These are phyloP conservation scores for Urochloa ruziziensis DNA, from an alignment of 176 grass and related monocot species.

Conservation along the genomic window DNA sequence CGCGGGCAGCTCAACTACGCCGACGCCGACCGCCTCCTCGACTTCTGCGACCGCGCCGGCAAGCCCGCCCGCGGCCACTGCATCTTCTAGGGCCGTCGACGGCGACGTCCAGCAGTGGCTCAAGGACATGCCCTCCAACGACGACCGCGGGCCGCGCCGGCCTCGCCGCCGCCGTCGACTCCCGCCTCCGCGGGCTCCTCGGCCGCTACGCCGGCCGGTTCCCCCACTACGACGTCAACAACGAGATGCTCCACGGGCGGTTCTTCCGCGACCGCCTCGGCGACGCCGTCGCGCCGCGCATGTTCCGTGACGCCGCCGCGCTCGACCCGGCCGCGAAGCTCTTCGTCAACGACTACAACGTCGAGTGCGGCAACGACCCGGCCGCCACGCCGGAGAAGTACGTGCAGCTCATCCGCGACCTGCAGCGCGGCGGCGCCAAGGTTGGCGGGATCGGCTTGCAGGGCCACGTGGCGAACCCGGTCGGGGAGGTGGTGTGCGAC, in stretches of 20 bases:
- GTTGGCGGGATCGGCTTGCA: slow-evolving; percentile 51
- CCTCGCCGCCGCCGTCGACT: background rate
- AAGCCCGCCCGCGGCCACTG: slow-evolving; percentile 37
- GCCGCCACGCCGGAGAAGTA: slow-evolving; percentile 49
- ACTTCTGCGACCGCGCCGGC: slow-evolving; percentile 19
- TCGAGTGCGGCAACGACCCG: slow-evolving; percentile 42
- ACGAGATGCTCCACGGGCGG: slow-evolving; percentile 58
- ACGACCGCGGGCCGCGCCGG: background rate
- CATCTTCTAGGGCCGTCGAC: slow-evolving; percentile 54
- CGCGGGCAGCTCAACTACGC: slow-evolving; percentile 53
- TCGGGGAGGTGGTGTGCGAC: slow-evolving; percentile 40
- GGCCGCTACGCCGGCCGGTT: slow-evolving; percentile 33
- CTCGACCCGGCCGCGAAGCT: slow-evolving; percentile 18
- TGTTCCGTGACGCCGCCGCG: slow-evolving; percentile 33
- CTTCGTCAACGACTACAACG: slow-evolving; percentile 69
- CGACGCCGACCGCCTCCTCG: slow-evolving; percentile 29
- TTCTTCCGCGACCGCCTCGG: slow-evolving; percentile 49
- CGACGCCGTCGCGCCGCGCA: background rate
- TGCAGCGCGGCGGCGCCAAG: slow-evolving; percentile 30
- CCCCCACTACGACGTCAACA: slow-evolving; percentile 67
- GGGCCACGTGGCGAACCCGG: slow-evolving; percentile 39
- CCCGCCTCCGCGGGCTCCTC: slow-evolving; percentile 18
- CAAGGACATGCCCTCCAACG: background rate
- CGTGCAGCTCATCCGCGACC: slow-evolving; percentile 13
- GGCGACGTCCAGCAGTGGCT: slow-evolving; percentile 34